Base-by-base conservation (phyloP, 495 filamentous ascomycete species). In the Beverwykella pulmonaria region DNA sequence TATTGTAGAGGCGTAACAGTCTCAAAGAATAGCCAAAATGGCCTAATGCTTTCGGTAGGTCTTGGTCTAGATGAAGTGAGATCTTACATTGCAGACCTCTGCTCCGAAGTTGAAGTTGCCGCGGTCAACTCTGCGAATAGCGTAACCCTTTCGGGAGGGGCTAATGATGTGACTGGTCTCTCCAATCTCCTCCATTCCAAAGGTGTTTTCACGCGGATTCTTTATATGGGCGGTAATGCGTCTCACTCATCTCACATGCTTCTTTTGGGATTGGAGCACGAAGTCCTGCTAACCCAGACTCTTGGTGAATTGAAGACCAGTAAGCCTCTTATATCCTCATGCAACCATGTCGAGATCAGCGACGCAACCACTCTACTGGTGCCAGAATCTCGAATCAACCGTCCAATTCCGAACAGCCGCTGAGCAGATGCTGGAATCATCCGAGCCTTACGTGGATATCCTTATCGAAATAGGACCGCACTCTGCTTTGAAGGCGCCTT, bases 381-480 rank as follows among this genome's bases (percentile, higher is more conserved):
- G 47, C 7, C 1, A 44, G 34, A 67, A 67, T 22, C 57, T 70
- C 2, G 62, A 56, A 29, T 57, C 49, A 5, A 46, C 62, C 0
- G 67, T 70, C 12, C 61, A 22, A 20, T 70, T 65, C 50, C 7
- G 22, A 0, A 27, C 12, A 17, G 67, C 67, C 23, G 49, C 60
- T 20, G 2, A 4, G 5, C 9, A 46, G 0, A 14, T 55, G 6
- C 17, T 68, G 1, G 17, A 22, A 7, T 19, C 6, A 1, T 2
- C 20, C 5, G 15, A 44, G n/a, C 12, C 22, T 12, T 25, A 23
- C 20, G 44, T 58, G 4, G 58, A 58, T 53, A 23, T 53, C 27
- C 12, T 69, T 14, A 23, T 70, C 7, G 67, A 70, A 26, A 57
- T 70, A 29, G 67, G 67, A 20, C 67, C 67, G 10, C 67, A 70